Evolutionary conservation across 768 basidiomycete genomes (phyloP).

Genomic region (Pisolithus microcarpus): DNA sequence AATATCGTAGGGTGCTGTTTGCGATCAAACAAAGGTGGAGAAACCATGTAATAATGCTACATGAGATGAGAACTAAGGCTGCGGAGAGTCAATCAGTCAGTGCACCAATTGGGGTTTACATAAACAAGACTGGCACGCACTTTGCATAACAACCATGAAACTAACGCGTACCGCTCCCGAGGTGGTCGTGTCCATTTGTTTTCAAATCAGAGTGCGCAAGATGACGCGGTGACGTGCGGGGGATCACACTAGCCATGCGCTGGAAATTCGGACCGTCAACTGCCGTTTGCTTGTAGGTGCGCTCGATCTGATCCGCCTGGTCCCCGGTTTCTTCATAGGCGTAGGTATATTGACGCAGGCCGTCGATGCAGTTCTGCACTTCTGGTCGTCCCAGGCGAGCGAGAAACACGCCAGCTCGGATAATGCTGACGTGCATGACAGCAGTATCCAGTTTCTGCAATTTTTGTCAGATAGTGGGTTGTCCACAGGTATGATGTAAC

Average conservation of each 20-base stretch:
- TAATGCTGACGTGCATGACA: constrained; percentile 82
- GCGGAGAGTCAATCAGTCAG: neutral
- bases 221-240: constrained; percentile 13
- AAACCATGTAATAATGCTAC: neutral
- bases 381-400: constrained; percentile 80
- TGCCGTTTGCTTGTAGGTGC: constrained; percentile 38
- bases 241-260: constrained; percentile 34
- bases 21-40: constrained; percentile 3
- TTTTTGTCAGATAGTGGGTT: constrained; percentile 3
- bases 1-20: constrained; percentile 15
- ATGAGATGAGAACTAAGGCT: neutral
- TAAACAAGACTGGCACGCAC: neutral
- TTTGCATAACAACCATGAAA: neutral
- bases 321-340: constrained; percentile 84
- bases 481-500: constrained; percentile 20
- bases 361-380: constrained; percentile 75
- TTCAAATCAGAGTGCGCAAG: constrained; percentile 13
- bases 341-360: constrained; percentile 81
- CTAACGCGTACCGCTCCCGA: neutral
- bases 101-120: neutral
- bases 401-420: constrained; percentile 75
- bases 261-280: constrained; percentile 32
- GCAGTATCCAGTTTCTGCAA: constrained; percentile 72
- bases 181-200: constrained; percentile 12
- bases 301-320: constrained; percentile 59